Percentiles rank a stretch among this genome's conserved stretches.
Conservation (phyloP, 2,329 filamentous ascomycete genomes). For the Colletotrichum noveboracense region DNA sequence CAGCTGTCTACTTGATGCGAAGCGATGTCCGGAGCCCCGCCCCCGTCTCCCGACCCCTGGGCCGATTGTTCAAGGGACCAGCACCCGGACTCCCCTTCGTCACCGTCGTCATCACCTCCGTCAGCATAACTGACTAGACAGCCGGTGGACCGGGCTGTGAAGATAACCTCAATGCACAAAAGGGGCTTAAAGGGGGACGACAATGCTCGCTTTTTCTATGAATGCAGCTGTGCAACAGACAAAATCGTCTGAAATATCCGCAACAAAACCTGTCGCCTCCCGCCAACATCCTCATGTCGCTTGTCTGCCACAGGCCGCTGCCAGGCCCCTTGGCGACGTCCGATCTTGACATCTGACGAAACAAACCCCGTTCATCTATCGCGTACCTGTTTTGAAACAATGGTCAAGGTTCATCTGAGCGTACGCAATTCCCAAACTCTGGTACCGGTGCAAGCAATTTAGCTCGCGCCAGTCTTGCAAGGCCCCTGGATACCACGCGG, state of each 20-base stretch:
- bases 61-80: neutral
- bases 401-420: conserved; percentile 7
- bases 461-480: neutral
- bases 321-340: neutral
- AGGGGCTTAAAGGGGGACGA: neutral
- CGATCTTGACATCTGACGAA: conserved; percentile 15
- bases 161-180: neutral
- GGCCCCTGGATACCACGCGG: neutral
- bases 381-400: conserved; percentile 6
- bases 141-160: neutral
- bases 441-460: neutral
- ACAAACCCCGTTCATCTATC: neutral
- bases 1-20: conserved; percentile 5
- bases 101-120: neutral
- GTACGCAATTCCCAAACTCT: neutral
- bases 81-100: neutral
- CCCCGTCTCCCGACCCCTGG: neutral
- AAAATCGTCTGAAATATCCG: neutral
- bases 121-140: neutral
- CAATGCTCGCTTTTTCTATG: neutral
- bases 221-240: neutral
- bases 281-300: neutral
- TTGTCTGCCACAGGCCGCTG: neutral
- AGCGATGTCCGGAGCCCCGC: conserved; percentile 7
- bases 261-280: neutral